phyloP scores from a whole-genome alignment of 768 basidiomycete genomes.

The Polyporus arcularius region DNA sequence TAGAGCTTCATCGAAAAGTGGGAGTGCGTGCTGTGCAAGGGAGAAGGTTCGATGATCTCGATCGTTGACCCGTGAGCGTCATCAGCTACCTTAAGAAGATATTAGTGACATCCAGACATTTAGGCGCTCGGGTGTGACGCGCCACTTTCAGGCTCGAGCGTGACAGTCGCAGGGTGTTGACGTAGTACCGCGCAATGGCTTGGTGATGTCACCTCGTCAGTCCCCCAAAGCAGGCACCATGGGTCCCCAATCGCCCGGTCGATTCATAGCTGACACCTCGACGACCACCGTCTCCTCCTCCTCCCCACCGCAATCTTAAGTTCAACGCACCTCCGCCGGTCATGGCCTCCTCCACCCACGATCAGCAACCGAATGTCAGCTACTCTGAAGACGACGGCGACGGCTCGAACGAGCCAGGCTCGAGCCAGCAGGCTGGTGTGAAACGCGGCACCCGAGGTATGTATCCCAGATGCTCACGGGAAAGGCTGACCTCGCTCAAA shows the following conservation, averaged over 20 bases:
- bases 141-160: not conserved
- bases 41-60: no score
- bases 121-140: not conserved
- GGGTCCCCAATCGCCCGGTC: not conserved
- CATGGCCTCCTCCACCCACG: slow-evolving; percentile 8
- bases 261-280: not conserved
- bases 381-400: slow-evolving; percentile 22
- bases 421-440: slow-evolving; percentile 9
- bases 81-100: no score
- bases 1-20: not conserved
- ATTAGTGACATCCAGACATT: no score
- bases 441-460: slow-evolving; percentile 29
- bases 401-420: slow-evolving; percentile 18
- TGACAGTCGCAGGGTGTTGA: not conserved
- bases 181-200: not conserved
- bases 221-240: not conserved
- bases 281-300: not conserved
- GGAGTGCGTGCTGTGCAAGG: not conserved
- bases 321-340: not conserved
- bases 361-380: not conserved
- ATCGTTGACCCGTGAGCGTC: no score
- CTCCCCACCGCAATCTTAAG: not conserved
- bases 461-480: not conserved
- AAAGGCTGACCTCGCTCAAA: not conserved
- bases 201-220: slow-evolving; percentile 11